phyloP scores from a whole-genome alignment of 2,329 filamentous ascomycete genomes.

The Epicoccum sorghinum region DNA sequence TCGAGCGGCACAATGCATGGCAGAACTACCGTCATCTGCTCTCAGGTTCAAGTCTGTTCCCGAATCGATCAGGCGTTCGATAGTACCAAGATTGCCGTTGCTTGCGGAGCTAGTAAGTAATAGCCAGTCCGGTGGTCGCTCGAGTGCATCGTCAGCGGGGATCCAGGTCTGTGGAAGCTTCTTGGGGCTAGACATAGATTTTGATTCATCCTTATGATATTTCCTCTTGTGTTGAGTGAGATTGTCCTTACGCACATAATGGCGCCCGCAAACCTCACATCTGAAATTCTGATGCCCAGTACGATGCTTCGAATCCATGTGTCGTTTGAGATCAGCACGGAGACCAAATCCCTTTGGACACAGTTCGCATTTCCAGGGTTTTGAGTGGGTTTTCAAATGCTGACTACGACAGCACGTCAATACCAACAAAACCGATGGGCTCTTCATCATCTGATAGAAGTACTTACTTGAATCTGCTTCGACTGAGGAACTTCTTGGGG shows the following conservation, averaged over 20 bases:
- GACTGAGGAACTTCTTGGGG: not conserved
- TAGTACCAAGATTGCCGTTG: not conserved
- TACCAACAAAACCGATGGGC: no score
- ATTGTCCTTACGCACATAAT: conserved; percentile 15
- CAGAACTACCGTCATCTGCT: conserved; percentile 15
- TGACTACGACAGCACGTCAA: conserved; percentile 3
- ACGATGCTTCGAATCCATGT: conserved; percentile 10
- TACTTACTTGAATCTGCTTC: conserved; percentile 7
- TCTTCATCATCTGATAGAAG: not conserved
- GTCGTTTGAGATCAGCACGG: conserved; percentile 10
- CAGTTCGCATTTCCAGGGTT: conserved; percentile 1
- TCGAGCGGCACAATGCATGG: conserved; percentile 20
- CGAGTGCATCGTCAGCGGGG: not conserved
- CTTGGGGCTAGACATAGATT: no score
- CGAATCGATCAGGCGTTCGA: not conserved
- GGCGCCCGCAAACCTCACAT: not conserved
- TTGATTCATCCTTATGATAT: not conserved
- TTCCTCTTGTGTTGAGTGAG: conserved; percentile 2
- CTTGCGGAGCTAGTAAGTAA: conserved; percentile 6
- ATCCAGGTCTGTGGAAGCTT: no score
- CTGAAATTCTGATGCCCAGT: not conserved
- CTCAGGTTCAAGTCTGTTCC: not conserved
- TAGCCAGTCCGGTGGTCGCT: not conserved
- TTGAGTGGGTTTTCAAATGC: conserved; percentile 17
- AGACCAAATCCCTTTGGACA: conserved; percentile 13